A percentile compares a stretch with the other conserved stretches of the same genome.
phyloP scores from a whole-genome alignment of 2,329 filamentous ascomycete species.

The Aspergillus glaucus region DNA sequence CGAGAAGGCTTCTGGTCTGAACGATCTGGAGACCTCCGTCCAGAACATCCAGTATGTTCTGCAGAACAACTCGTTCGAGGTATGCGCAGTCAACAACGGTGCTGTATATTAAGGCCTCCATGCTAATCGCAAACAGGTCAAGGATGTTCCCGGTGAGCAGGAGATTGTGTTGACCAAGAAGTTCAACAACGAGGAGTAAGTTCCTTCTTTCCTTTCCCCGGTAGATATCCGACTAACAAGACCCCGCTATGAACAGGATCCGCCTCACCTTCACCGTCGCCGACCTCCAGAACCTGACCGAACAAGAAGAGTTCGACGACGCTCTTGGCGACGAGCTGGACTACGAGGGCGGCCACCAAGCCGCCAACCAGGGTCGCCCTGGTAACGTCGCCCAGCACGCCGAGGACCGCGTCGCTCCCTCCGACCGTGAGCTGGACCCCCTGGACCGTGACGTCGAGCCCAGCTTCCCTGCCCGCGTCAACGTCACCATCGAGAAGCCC shows the following conservation, averaged over 20 bases:
- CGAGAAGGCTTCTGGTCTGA: conserved; percentile 72
- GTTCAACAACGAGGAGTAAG: conserved; percentile 82
- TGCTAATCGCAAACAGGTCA: conserved; percentile 37
- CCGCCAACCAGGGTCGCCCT: conserved; percentile 49
- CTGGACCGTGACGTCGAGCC: conserved; percentile 46
- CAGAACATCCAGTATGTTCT: conserved; percentile 90
- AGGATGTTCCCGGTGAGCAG: conserved; percentile 77
- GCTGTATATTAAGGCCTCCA: neutral
- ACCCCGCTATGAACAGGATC: conserved; percentile 47
- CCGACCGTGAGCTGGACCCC: conserved; percentile 54
- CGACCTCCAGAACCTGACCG: conserved; percentile 65
- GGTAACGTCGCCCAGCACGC: conserved; percentile 46
- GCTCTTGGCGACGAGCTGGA: conserved; percentile 55
- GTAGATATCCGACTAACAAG: conserved; percentile 1
- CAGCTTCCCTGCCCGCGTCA: conserved; percentile 73
- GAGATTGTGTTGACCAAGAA: conserved; percentile 78
- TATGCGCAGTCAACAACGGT: conserved; percentile 29
- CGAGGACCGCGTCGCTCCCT: conserved; percentile 51
- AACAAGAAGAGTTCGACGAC: conserved; percentile 52
- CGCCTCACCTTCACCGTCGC: conserved; percentile 78
- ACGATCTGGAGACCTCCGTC: conserved; percentile 68
- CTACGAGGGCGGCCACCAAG: conserved; percentile 47
- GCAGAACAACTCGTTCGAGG: conserved; percentile 75
- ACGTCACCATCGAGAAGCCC: conserved; percentile 82
- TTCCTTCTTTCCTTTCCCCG: neutral